Conservation (phyloP, 169 alveolate genomes). For the Eimeria praecox region DNA sequence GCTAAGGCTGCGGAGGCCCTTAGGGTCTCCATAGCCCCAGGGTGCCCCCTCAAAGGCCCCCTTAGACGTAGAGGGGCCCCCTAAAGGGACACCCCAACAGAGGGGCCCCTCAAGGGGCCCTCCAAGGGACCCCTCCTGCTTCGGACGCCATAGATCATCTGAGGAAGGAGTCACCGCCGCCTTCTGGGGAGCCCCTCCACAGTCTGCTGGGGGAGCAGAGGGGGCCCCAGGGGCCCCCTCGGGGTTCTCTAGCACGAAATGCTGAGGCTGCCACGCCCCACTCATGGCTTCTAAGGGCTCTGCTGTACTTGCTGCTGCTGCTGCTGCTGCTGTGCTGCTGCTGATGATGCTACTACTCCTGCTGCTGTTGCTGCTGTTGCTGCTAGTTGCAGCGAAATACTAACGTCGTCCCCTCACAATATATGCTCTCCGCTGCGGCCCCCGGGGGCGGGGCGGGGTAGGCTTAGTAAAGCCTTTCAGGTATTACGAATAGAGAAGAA, state of each 20-base stretch:
- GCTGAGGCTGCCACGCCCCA: neutral
- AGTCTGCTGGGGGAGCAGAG: neutral
- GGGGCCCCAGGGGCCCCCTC: neutral
- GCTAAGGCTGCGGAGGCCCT: conserved; percentile 41
- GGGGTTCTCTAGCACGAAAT: neutral
- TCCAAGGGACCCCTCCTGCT: neutral
- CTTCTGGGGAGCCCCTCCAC: neutral
- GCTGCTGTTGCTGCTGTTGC: neutral
- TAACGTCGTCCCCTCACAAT: neutral
- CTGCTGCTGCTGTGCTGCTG: neutral
- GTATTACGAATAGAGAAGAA: neutral
- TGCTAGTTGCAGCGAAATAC: neutral
- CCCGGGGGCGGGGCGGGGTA: neutral
- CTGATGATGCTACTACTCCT: neutral
- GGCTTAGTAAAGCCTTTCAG: neutral
- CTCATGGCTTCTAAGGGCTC: neutral
- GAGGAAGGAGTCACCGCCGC: neutral
- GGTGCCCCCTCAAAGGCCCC: conserved; percentile 14
- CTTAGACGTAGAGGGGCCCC: neutral
- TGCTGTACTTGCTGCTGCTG: neutral
- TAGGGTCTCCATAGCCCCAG: neutral
- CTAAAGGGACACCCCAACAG: neutral
- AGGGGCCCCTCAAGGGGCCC: neutral
- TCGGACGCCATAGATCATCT: neutral
- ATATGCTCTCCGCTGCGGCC: neutral